Conservation (phyloP, 1,284 basidiomycete genomes). For the Cryptococcus maquisensis region DNA sequence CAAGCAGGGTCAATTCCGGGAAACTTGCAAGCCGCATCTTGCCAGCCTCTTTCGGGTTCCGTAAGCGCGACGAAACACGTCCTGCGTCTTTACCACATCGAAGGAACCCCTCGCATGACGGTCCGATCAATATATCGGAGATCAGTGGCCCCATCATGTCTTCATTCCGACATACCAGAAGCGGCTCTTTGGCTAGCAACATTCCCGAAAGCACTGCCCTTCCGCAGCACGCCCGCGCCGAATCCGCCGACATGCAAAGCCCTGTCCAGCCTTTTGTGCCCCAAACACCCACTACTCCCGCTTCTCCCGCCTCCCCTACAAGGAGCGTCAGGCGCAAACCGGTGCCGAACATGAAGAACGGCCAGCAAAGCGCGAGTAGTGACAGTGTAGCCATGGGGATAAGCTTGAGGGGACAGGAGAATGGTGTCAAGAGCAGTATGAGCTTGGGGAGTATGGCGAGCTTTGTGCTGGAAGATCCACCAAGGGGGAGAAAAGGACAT, state of each 20-base stretch:
- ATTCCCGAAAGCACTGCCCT: background rate
- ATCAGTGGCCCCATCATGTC: conserved; percentile 6
- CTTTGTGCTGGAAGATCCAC: conserved; percentile 35
- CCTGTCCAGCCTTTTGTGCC: background rate
- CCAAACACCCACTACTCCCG: background rate
- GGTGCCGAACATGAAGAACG: conserved; percentile 17
- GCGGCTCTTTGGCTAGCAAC: background rate
- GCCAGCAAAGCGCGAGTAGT: background rate
- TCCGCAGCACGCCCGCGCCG: background rate
- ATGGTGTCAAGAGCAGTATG: conserved; percentile 21
- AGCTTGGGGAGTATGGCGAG: conserved; percentile 29
- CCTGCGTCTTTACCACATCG: background rate
- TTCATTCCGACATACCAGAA: conserved; percentile 3
- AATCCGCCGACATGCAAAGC: background rate
- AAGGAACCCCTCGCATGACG: conserved; percentile 11
- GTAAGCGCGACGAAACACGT: conserved; percentile 4
- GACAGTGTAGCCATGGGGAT: conserved; percentile 1
- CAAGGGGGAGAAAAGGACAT: conserved; percentile 14
- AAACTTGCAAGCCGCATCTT: conserved; percentile 10
- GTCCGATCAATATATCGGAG: conserved; percentile 2
- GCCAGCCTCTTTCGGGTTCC: conserved; percentile 9
- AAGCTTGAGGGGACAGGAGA: background rate
- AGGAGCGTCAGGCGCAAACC: conserved; percentile 28
- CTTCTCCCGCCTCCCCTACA: background rate
- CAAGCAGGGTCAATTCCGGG: background rate